Conservation (phyloP, 2,329 filamentous ascomycete genomes). For the Calycina marina region DNA sequence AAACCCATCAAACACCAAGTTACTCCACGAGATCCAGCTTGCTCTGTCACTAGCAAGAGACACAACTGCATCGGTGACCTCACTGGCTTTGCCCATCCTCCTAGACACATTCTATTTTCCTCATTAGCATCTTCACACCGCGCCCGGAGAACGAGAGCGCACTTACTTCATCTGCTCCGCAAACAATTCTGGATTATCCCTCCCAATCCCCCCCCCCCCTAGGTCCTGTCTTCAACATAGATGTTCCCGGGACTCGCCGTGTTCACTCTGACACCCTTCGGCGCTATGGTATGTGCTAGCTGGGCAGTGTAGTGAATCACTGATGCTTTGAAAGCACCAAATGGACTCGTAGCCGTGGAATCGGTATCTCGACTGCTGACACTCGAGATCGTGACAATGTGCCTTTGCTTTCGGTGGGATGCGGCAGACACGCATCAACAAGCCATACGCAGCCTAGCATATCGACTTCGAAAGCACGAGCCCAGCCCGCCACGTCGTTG, state of each 20-base stretch:
- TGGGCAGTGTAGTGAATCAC: background rate
- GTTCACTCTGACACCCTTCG: background rate
- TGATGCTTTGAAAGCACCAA: background rate
- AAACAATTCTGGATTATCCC: background rate
- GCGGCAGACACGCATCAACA: background rate
- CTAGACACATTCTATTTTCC: background rate
- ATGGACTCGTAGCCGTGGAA: background rate
- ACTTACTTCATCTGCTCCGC: background rate
- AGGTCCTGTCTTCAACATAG: background rate
- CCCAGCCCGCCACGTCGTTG: background rate
- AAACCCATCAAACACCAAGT: background rate
- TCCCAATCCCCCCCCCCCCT: background rate
- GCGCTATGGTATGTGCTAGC: background rate
- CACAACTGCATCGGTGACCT: background rate
- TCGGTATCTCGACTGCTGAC: background rate
- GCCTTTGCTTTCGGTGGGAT: background rate
- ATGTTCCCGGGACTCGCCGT: background rate
- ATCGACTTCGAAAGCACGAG: background rate
- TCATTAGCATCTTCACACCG: background rate
- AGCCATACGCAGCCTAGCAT: no score
- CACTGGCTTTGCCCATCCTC: background rate
- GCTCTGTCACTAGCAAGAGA: background rate
- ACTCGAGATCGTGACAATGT: background rate
- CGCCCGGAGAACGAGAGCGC: background rate
- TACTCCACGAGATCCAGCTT: background rate